Conservation (phyloP, 345 rosid genomes). For the Brassica juncea region DNA sequence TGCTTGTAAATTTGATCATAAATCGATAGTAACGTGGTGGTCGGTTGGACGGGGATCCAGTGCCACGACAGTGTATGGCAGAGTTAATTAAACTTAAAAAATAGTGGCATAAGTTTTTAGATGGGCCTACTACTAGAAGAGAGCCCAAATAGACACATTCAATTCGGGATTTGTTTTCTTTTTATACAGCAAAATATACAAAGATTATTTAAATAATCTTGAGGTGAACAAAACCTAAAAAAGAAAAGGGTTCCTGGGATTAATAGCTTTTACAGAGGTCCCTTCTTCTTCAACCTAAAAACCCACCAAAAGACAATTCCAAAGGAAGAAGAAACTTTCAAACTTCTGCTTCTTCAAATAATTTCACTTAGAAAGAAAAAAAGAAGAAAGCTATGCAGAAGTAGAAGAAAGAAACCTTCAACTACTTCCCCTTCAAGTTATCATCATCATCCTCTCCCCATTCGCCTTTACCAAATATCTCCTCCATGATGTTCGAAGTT, state of each 20-base stretch:
- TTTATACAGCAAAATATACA: slow-evolving; percentile 33
- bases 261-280: slow-evolving; percentile 11
- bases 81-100: background rate
- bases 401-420: background rate
- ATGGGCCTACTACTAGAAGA: background rate
- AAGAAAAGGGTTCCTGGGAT: slow-evolving; percentile 14
- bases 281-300: slow-evolving; percentile 28
- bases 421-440: slow-evolving; percentile 30
- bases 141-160: background rate
- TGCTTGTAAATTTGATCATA: background rate
- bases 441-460: slow-evolving; percentile 3
- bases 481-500: slow-evolving; percentile 71
- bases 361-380: background rate
- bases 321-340: slow-evolving; percentile 12
- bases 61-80: background rate
- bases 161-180: background rate
- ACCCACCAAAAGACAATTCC: background rate
- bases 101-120: background rate
- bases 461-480: slow-evolving; percentile 52
- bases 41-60: background rate
- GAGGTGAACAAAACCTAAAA: background rate
- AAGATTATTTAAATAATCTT: slow-evolving; percentile 11
- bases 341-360: slow-evolving; percentile 8
- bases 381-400: background rate
- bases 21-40: background rate